These are phyloP conservation scores for Yamadazyma blattariae DNA, from an alignment of 1,139 yeast genomes.

Conservation along the genomic window DNA sequence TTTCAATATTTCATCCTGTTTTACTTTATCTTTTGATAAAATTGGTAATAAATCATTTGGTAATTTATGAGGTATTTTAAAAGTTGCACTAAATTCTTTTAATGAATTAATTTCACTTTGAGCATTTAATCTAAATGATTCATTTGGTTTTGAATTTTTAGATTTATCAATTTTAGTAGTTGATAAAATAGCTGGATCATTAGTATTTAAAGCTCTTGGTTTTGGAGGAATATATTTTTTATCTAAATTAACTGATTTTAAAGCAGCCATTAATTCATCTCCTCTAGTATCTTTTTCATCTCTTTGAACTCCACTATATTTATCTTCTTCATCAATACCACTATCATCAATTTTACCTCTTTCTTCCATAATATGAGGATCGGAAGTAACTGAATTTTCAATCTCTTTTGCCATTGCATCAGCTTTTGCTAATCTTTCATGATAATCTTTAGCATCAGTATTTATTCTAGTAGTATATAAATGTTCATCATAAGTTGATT, in stretches of 20 bases:
- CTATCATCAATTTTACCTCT: slow-evolving; percentile 82
- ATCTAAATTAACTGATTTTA: slow-evolving; percentile 32
- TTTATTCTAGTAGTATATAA: slow-evolving; percentile 85
- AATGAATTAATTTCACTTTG: slow-evolving; percentile 76
- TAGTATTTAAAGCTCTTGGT: slow-evolving; percentile 55
- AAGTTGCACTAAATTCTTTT: slow-evolving; percentile 77
- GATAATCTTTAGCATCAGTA: slow-evolving; percentile 70
- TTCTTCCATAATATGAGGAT: slow-evolving; percentile 86
- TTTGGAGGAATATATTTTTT: slow-evolving; percentile 63
- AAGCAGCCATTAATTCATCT: slow-evolving; percentile 63
- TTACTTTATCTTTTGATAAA: slow-evolving; percentile 61
- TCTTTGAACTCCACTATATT: slow-evolving; percentile 83
- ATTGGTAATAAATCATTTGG: slow-evolving; percentile 79
- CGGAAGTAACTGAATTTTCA: slow-evolving; percentile 64
- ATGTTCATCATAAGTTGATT: slow-evolving; percentile 83
- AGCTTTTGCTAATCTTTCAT: slow-evolving; percentile 65
- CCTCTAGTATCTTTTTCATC: slow-evolving; percentile 36
- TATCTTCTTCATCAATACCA: slow-evolving; percentile 93
- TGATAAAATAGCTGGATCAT: slow-evolving; percentile 78
- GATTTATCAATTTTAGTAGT: too few relatives aligned
- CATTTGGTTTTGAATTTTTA: slow-evolving; percentile 19
- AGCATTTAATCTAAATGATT: slow-evolving; percentile 48
- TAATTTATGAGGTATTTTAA: slow-evolving; percentile 70
- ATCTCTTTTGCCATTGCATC: slow-evolving; percentile 81
- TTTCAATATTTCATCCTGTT: slow-evolving; percentile 58